Percentiles rank a stretch among this genome's conserved stretches.
Conservation (phyloP, 2,329 filamentous ascomycete species). For the Microascus cirrosus region DNA sequence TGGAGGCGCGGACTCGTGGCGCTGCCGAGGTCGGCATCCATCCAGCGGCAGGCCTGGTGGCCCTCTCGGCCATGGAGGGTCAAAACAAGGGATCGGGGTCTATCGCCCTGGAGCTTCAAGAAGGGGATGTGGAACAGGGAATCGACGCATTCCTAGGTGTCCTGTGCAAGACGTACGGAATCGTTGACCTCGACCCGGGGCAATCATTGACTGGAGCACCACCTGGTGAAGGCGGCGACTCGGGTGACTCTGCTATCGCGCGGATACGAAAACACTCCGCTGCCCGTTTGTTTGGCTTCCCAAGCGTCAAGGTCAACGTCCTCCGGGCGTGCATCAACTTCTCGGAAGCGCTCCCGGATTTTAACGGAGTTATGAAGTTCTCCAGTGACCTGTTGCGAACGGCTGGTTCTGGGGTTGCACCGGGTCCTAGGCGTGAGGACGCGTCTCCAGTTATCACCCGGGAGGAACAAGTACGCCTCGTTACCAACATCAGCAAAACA, state of each 20-base stretch:
- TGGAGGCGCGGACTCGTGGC: slow-evolving; percentile 83
- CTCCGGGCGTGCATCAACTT: slow-evolving; percentile 85
- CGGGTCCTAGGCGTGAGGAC: slow-evolving; percentile 56
- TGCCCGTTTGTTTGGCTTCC: slow-evolving; percentile 62
- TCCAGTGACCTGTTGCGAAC: slow-evolving; percentile 76
- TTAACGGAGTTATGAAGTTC: slow-evolving; percentile 78
- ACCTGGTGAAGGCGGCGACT: slow-evolving; percentile 8
- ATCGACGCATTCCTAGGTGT: slow-evolving; percentile 52
- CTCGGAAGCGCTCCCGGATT: slow-evolving; percentile 86
- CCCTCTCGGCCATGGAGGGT: slow-evolving; percentile 42
- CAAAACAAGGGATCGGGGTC: slow-evolving; percentile 31
- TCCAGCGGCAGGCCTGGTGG: slow-evolving; percentile 76
- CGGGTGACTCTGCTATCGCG: slow-evolving; percentile 34
- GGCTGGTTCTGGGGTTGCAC: slow-evolving; percentile 69
- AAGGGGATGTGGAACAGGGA: slow-evolving; percentile 54
- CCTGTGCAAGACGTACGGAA: slow-evolving; percentile 52
- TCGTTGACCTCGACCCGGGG: slow-evolving; percentile 37
- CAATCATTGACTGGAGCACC: slow-evolving; percentile 13
- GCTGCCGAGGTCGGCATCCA: slow-evolving; percentile 96
- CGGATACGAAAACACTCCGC: slow-evolving; percentile 50
- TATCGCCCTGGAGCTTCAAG: slow-evolving; percentile 48
- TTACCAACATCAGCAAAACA: slow-evolving; percentile 77
- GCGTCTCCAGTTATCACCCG: slow-evolving; percentile 58
- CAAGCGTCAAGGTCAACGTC: slow-evolving; percentile 73
- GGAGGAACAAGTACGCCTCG: slow-evolving; percentile 79